Conservation (phyloP, 768 basidiomycete species). For the Gautieria morchelliformis region DNA sequence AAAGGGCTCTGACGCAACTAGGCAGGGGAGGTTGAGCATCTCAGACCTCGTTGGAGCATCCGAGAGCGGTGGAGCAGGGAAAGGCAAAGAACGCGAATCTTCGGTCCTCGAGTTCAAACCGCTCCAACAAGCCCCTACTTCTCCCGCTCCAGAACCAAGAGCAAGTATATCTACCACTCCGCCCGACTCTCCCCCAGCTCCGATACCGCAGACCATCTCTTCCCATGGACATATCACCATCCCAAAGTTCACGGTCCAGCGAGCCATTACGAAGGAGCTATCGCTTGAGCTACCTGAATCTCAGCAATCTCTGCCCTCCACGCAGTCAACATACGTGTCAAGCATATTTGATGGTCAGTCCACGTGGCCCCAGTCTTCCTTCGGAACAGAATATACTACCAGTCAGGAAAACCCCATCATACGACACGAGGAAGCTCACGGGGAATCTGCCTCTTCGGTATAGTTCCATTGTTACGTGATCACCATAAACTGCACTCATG, state of each 20-base stretch:
- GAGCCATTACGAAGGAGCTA: constrained; percentile 13
- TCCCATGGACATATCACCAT: constrained; percentile 40
- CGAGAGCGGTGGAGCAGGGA: constrained; percentile 21
- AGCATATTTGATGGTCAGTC: constrained; percentile 8
- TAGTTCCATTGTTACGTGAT: neutral
- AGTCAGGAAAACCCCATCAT: neutral
- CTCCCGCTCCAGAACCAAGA: constrained; percentile 12
- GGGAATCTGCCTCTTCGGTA: neutral
- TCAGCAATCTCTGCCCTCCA: constrained; percentile 9
- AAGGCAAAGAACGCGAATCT: constrained; percentile 14
- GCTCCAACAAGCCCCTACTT: constrained; percentile 7
- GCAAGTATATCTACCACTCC: constrained; percentile 34
- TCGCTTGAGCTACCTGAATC: constrained; percentile 19
- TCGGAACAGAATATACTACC: neutral
- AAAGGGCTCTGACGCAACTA: constrained; percentile 17
- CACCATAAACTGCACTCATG: constrained; percentile 10
- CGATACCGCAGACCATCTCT: constrained; percentile 22
- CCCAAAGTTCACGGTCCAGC: constrained; percentile 15
- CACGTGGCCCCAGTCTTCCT: neutral
- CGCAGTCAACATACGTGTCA: constrained; percentile 7
- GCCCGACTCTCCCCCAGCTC: constrained; percentile 41
- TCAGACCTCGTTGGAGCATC: constrained; percentile 48
- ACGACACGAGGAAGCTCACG: neutral
- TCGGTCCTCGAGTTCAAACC: neutral
- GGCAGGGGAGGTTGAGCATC: constrained; percentile 39